A percentile compares a stretch with the other conserved stretches of the same genome.
Conservation (phyloP, 78 protist species). For the Blattamonas nauphoetae region DNA sequence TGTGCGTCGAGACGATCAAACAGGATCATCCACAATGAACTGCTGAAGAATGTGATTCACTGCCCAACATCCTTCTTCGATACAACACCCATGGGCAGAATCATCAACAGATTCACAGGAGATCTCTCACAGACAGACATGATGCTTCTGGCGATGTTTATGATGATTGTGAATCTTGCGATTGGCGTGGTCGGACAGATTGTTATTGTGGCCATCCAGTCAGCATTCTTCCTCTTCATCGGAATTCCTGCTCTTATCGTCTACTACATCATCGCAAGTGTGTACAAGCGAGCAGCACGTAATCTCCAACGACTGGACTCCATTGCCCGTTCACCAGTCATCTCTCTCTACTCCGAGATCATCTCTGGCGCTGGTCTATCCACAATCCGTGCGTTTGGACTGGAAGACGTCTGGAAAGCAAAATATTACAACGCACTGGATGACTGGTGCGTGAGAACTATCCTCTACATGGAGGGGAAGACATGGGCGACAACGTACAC, state of each 20-base stretch:
- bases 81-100: slow-evolving; percentile 15
- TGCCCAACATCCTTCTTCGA: background rate
- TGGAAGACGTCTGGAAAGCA: background rate
- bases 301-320: slow-evolving; percentile 16
- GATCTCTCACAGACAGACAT: background rate
- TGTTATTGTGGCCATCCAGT: background rate
- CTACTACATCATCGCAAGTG: background rate
- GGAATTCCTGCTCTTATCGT: background rate
- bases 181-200: background rate
- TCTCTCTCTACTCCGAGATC: slow-evolving; percentile 10
- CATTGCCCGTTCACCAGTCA: slow-evolving; percentile 10
- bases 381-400: background rate
- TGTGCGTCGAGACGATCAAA: background rate
- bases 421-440: background rate
- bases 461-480: background rate
- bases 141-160: background rate
- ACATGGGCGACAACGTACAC: background rate
- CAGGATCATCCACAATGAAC: background rate
- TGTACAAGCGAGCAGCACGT: background rate
- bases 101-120: slow-evolving; percentile 16
- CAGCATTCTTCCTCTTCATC: background rate
- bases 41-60: background rate
- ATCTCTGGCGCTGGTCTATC: background rate
- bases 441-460: background rate
- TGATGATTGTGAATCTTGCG: background rate